phyloP scores from a whole-genome alignment of 2,329 filamentous ascomycete species.

The Botrytis paeoniae region DNA sequence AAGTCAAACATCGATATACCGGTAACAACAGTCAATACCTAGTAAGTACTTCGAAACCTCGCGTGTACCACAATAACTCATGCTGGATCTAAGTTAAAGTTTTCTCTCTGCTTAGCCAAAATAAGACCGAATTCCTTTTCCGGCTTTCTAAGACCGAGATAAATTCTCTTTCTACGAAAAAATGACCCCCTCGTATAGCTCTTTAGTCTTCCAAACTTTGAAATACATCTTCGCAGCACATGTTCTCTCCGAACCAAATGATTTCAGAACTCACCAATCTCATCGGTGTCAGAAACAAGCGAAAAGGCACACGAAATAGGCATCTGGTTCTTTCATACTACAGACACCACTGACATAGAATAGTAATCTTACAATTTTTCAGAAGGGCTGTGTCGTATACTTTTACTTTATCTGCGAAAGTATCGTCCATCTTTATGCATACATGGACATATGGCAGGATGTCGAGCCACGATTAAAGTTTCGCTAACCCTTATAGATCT shows the following conservation, averaged over 20 bases:
- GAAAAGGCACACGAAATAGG: not conserved
- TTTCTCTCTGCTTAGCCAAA: not conserved
- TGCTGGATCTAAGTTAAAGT: not conserved
- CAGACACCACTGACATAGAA: not conserved
- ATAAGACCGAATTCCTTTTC: too few species aligned
- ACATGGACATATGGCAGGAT: not conserved
- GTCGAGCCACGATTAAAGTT: not conserved
- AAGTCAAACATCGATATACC: not conserved
- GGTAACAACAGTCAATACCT: not conserved
- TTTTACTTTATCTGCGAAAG: rapidly evolving
- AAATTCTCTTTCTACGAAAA: too few species aligned
- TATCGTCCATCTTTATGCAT: too few species aligned
- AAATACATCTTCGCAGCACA: not conserved
- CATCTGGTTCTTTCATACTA: rapidly evolving
- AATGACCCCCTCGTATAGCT: too few species aligned
- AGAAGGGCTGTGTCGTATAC: too few species aligned
- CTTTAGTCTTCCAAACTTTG: not conserved
- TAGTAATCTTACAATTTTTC: not conserved
- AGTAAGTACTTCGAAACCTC: not conserved
- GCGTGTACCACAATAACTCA: not conserved
- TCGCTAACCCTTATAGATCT: rapidly evolving
- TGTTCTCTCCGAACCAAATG: rapidly evolving
- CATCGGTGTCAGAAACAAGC: not conserved
- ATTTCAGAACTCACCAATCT: not conserved
- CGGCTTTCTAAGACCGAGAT: too few species aligned